Evolutionary conservation across 352 stramenopile species (phyloP).

Genomic region (Phytophthora litchii): DNA sequence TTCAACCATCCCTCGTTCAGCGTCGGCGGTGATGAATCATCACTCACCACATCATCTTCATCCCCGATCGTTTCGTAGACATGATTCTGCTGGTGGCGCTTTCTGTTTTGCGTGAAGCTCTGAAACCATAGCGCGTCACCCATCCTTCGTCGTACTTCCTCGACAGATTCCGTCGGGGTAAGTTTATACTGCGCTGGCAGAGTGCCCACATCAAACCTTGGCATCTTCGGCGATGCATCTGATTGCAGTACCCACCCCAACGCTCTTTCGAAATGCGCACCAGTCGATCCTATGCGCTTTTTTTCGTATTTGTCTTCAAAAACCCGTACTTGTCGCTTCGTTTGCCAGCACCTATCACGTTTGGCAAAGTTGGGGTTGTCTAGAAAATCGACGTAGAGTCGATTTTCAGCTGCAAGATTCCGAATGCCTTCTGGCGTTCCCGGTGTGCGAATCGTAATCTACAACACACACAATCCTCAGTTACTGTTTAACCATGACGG

Average conservation of each 20-base stretch:
- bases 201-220: slow-evolving; percentile 53
- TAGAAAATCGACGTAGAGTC: slow-evolving; percentile 65
- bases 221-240: slow-evolving; percentile 52
- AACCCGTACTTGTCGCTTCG: slow-evolving; percentile 37
- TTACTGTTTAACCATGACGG: not conserved
- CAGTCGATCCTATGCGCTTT: slow-evolving; percentile 34
- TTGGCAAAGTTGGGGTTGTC: slow-evolving; percentile 50
- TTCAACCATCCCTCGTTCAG: not conserved
- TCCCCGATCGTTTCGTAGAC: slow-evolving; percentile 29
- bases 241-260: slow-evolving; percentile 45
- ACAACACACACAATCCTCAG: slow-evolving; percentile 1
- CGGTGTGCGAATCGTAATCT: slow-evolving; percentile 72
- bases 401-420: slow-evolving; percentile 46
- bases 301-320: slow-evolving; percentile 50
- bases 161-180: slow-evolving; percentile 34
- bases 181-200: slow-evolving; percentile 43
- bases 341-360: slow-evolving; percentile 58
- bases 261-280: slow-evolving; percentile 47
- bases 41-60: slow-evolving; percentile 2
- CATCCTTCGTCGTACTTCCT: slow-evolving; percentile 38
- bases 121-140: slow-evolving; percentile 51
- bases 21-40: slow-evolving; percentile 5
- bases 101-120: slow-evolving; percentile 49
- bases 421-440: slow-evolving; percentile 44
- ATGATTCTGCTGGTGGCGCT: slow-evolving; percentile 37